Conservation (phyloP, 345 rosid genomes). For the Fremontodendron californicum region DNA sequence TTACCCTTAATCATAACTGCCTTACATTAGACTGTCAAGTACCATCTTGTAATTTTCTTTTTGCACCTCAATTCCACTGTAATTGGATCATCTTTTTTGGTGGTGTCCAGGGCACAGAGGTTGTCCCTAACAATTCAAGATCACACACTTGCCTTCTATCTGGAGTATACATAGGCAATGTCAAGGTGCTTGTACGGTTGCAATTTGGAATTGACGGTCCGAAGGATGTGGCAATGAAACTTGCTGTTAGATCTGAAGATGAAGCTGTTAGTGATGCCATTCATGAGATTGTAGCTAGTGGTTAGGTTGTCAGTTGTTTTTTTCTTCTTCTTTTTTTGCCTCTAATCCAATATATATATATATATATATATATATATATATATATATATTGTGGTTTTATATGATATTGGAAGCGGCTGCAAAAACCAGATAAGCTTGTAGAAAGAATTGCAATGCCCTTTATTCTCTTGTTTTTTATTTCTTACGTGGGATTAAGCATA, state of each 20-base stretch:
- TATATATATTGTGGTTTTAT: background rate
- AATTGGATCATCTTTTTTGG: constrained; percentile 5
- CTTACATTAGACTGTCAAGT: background rate
- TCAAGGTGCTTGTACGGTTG: constrained; percentile 69
- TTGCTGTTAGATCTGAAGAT: constrained; percentile 79
- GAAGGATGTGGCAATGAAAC: constrained; percentile 88
- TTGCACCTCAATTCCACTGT: background rate
- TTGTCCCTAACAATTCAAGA: constrained; percentile 78
- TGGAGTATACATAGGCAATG: constrained; percentile 86
- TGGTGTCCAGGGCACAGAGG: constrained; percentile 71
- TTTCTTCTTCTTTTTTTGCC: no score
- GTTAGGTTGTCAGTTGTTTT: constrained; percentile 31
- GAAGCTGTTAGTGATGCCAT: constrained; percentile 72
- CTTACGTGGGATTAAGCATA: background rate
- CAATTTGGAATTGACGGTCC: constrained; percentile 83
- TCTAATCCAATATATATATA: no score
- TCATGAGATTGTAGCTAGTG: constrained; percentile 82
- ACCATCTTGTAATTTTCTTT: no score
- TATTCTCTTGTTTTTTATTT: background rate
- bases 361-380: no score
- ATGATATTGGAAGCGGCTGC: constrained; percentile 18
- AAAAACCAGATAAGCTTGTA: constrained; percentile 8
- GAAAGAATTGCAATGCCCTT: constrained; percentile 10
- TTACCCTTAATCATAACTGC: background rate
- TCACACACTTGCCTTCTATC: constrained; percentile 87